Evolutionary conservation across 2,329 filamentous ascomycete genomes (phyloP).

Genomic region (Colletotrichum graminicola): DNA sequence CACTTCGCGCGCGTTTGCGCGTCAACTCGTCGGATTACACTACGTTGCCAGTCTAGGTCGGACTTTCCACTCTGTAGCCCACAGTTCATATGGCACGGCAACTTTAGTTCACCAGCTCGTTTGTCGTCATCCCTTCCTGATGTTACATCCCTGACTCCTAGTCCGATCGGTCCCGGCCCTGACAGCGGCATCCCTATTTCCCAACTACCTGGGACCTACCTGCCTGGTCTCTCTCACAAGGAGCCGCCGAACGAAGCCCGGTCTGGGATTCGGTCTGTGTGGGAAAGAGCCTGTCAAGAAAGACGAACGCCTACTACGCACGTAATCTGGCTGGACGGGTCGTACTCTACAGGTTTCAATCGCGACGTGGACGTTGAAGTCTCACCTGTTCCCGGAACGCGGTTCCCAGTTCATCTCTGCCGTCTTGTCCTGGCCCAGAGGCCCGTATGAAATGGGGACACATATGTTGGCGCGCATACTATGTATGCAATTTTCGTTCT

Average conservation of each 20-base stretch:
- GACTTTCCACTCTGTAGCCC: not conserved
- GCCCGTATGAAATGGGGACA: not conserved
- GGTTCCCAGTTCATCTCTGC: constrained; percentile 18
- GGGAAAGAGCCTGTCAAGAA: not conserved
- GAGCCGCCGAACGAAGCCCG: constrained; percentile 6
- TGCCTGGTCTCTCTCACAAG: not conserved
- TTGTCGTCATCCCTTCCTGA: constrained; percentile 22
- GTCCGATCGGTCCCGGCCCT: not conserved
- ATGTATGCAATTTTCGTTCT: constrained; percentile 14
- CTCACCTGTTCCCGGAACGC: constrained; percentile 5
- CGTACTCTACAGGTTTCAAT: constrained; percentile 10
- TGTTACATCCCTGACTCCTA: constrained; percentile 7
- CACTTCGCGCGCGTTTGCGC: not conserved
- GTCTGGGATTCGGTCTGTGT: constrained; percentile 12
- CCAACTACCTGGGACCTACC: not conserved
- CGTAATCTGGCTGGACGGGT: constrained; percentile 14
- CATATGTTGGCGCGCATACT: constrained; percentile 16
- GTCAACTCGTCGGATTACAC: not conserved
- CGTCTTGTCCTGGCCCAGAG: constrained; percentile 8
- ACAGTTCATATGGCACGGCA: not conserved
- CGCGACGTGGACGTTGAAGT: constrained; percentile 16
- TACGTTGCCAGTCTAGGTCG: not conserved
- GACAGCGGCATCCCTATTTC: constrained; percentile 30
- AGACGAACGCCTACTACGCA: constrained; percentile 19
- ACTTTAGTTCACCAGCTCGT: constrained; percentile 5